Conservation (phyloP, 495 filamentous ascomycete species). For the Gamarada debralockiae region DNA sequence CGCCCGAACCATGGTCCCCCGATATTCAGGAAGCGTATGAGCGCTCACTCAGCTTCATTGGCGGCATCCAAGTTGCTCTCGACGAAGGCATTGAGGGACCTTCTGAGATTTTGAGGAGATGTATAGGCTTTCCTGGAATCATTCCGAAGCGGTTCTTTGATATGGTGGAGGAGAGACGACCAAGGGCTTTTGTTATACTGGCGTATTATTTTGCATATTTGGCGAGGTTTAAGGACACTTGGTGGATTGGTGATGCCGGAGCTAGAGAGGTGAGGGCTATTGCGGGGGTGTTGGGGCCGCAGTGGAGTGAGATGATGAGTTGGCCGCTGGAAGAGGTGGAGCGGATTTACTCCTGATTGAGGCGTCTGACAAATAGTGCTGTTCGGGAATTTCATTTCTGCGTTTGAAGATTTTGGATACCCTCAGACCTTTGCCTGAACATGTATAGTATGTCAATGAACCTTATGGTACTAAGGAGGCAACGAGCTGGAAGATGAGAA, state of each 20-base stretch:
- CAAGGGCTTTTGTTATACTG: constrained; percentile 36
- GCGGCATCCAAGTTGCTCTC: constrained; percentile 27
- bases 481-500: too few species aligned
- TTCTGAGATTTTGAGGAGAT: constrained; percentile 26
- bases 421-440: too few species aligned
- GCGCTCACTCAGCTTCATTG: constrained; percentile 30
- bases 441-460: too few species aligned
- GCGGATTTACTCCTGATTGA: too few species aligned
- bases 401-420: too few species aligned
- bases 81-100: constrained; percentile 19
- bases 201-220: constrained; percentile 37
- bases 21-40: constrained; percentile 32
- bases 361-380: too few species aligned
- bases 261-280: constrained; percentile 35
- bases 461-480: too few species aligned
- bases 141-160: constrained; percentile 30
- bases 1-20: constrained; percentile 27
- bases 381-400: too few species aligned
- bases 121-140: constrained; percentile 35
- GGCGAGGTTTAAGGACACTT: constrained; percentile 27
- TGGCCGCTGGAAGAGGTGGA: constrained; percentile 31
- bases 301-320: constrained; percentile 35
- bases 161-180: constrained; percentile 29
- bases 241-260: constrained; percentile 37
- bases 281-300: constrained; percentile 27